Evolutionary conservation across 768 basidiomycete species (phyloP), one percentile per base, ranked within the genome.

Genomic region (Cyclocybe cylindracea): DNA sequence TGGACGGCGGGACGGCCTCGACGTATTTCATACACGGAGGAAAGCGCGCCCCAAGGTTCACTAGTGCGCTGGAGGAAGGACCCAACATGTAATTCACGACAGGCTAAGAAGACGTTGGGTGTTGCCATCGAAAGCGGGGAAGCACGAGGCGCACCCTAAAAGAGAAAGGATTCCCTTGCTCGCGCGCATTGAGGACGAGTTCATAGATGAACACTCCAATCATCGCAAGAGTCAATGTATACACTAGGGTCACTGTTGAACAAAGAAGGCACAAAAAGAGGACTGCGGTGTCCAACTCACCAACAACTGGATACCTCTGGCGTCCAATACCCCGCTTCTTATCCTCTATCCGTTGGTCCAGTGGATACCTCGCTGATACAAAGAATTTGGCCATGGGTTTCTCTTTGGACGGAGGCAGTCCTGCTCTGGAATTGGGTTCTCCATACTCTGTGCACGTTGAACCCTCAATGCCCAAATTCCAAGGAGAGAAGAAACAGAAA

Each of bases 1-100:
- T 80, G 2, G 79, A 78, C 11, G 76, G 73, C 38, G 85, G 78
- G 9, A 91, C 68, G 8, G 69, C 77, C 31, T 69, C 58, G 6
- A 94, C 84, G 5, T 67, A 58, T 64, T 93, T 94, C 90, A 95
- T 95, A 60, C 94, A 96, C 0, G 94, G 89, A 10, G 91, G 90
- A 64, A 94, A 97, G 24, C 96, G 89, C 18, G 96, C 94, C 2
- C 95, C 95, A 45, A 92, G 73, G 60, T 88, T 83, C 52, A 98
- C 91, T 10, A 98, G 74, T 2, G 87, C 92, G 41, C 85, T 86
- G 43, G 79, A 82, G 0, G 91, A 88, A 3, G 96, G 96, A 2
- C 96, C 96, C 13, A 98, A 76, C 91, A 96, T 92, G 4, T 86
- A 85, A 61, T 95, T 96, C 46, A 94, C 82, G 3, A 80, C 77